These are phyloP conservation scores for Beauveria medogensis DNA, from an alignment of 2,329 filamentous ascomycete genomes.

Conservation along the genomic window DNA sequence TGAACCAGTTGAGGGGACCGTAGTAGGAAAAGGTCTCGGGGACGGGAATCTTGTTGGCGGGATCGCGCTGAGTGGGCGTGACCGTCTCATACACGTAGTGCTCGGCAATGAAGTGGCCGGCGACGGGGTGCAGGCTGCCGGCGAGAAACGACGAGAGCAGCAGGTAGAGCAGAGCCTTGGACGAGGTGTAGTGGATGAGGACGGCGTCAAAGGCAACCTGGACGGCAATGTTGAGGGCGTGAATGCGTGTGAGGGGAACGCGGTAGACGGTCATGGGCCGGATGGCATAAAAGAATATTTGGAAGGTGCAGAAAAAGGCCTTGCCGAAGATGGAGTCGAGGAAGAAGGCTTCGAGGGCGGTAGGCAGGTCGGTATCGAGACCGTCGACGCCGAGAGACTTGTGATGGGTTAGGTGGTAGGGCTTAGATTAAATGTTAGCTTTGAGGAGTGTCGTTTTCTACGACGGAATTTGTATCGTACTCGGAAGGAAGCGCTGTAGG, in stretches of 20 bases:
- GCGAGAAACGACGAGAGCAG: slow-evolving; percentile 87
- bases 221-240: slow-evolving; percentile 69
- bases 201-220: slow-evolving; percentile 72
- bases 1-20: slow-evolving; percentile 80
- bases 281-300: slow-evolving; percentile 97
- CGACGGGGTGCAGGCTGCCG: slow-evolving; percentile 86
- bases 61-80: slow-evolving; percentile 44
- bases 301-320: slow-evolving; percentile 98
- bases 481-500: slow-evolving; percentile 92
- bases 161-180: slow-evolving; percentile 69
- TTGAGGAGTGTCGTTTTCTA: not conserved
- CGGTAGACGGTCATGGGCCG: slow-evolving; percentile 92
- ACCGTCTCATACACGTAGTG: slow-evolving; percentile 76
- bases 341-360: slow-evolving; percentile 81
- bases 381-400: slow-evolving; percentile 96
- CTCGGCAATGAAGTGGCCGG: slow-evolving; percentile 97
- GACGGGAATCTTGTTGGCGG: slow-evolving; percentile 55
- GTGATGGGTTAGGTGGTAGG: slow-evolving; percentile 97
- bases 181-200: slow-evolving; percentile 53
- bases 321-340: slow-evolving; percentile 94
- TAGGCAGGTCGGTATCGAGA: slow-evolving; percentile 91
- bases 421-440: slow-evolving; percentile 37
- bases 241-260: slow-evolving; percentile 77
- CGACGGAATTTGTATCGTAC: slow-evolving; percentile 38
- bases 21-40: slow-evolving; percentile 98